Conservation (phyloP, 805 yeast species). For the Zygoascus biomembranicola region DNA sequence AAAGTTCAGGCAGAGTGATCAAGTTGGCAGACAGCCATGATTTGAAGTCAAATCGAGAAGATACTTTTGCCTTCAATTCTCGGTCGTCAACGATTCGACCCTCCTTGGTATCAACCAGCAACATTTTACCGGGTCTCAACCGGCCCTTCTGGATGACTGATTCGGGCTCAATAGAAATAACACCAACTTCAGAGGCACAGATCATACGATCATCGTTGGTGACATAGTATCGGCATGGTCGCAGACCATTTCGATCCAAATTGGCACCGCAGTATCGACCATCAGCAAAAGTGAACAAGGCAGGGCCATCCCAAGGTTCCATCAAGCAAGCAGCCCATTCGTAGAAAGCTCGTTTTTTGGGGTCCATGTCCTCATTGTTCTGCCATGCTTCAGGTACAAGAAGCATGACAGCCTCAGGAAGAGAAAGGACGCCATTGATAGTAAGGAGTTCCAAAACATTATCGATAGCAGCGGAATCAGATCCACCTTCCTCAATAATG, state of each 20-base stretch:
- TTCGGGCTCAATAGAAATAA: conserved; percentile 78
- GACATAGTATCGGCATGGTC: conserved; percentile 96
- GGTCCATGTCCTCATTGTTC: conserved; percentile 76
- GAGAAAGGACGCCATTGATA: conserved; percentile 80
- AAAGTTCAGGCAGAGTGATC: conserved; percentile 73
- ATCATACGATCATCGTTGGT: conserved; percentile 92
- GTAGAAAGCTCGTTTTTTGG: conserved; percentile 87
- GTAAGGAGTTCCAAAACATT: conserved; percentile 88
- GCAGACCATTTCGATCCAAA: conserved; percentile 91
- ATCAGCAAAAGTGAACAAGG: conserved; percentile 91
- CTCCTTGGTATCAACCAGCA: conserved; percentile 85
- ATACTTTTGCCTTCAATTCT: conserved; percentile 71
- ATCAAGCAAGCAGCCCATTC: conserved; percentile 99
- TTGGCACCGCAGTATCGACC: conserved; percentile 98
- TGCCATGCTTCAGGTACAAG: conserved; percentile 99
- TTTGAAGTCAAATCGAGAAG: conserved; percentile 82
- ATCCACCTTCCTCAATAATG: conserved; percentile 96
- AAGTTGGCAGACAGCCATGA: conserved; percentile 86
- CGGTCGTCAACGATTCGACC: conserved; percentile 92
- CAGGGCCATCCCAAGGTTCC: conserved; percentile 99
- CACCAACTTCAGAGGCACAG: conserved; percentile 98
- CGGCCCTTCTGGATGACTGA: conserved; percentile 84
- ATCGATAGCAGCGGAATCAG: conserved; percentile 96
- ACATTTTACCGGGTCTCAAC: conserved; percentile 92
- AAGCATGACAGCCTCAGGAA: conserved; percentile 96